A percentile compares a stretch with the other conserved stretches of the same genome.
These are phyloP conservation scores for Mariannaea elegans DNA, from an alignment of 2,329 filamentous ascomycete genomes.

Conservation along the genomic window DNA sequence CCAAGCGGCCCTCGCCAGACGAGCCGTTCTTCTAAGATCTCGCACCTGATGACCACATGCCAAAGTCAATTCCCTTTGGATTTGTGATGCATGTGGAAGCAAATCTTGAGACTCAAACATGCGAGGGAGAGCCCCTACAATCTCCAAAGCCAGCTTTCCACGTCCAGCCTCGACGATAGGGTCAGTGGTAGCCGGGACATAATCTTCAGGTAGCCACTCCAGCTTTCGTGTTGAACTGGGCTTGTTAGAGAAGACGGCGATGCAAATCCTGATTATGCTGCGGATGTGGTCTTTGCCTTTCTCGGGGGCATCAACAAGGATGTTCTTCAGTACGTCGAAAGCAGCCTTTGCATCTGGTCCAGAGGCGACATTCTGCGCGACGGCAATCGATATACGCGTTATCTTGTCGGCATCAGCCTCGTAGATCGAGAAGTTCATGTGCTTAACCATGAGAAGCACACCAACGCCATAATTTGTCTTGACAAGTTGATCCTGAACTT, in stretches of 20 bases:
- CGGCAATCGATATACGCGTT: slow-evolving; percentile 58
- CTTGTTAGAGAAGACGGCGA: slow-evolving; percentile 48
- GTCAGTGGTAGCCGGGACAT: slow-evolving; percentile 24
- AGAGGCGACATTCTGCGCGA: slow-evolving; percentile 52
- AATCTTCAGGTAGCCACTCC: slow-evolving; percentile 44
- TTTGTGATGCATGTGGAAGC: slow-evolving; percentile 52
- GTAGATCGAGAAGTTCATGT: slow-evolving; percentile 61
- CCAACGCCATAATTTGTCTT: slow-evolving; percentile 56
- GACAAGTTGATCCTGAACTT: slow-evolving; percentile 38
- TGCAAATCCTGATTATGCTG: slow-evolving; percentile 57
- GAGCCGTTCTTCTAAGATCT: slow-evolving; percentile 60
- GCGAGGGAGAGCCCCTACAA: slow-evolving; percentile 57
- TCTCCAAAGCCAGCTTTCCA: slow-evolving; percentile 57
- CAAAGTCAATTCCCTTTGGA: slow-evolving; percentile 57
- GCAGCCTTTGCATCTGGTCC: slow-evolving; percentile 58
- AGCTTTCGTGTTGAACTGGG: slow-evolving; percentile 36
- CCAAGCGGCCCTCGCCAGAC: slow-evolving; percentile 61
- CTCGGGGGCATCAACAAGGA: slow-evolving; percentile 57
- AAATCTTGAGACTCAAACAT: slow-evolving; percentile 59
- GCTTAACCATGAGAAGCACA: slow-evolving; percentile 58
- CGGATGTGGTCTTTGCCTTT: slow-evolving; percentile 58
- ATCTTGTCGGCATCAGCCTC: slow-evolving; percentile 59
- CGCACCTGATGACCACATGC: slow-evolving; percentile 64
- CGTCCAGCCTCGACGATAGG: slow-evolving; percentile 46
- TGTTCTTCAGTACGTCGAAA: slow-evolving; percentile 57